Conservation (phyloP, 352 stramenopile species). For the Thalassiosira mediterranea region DNA sequence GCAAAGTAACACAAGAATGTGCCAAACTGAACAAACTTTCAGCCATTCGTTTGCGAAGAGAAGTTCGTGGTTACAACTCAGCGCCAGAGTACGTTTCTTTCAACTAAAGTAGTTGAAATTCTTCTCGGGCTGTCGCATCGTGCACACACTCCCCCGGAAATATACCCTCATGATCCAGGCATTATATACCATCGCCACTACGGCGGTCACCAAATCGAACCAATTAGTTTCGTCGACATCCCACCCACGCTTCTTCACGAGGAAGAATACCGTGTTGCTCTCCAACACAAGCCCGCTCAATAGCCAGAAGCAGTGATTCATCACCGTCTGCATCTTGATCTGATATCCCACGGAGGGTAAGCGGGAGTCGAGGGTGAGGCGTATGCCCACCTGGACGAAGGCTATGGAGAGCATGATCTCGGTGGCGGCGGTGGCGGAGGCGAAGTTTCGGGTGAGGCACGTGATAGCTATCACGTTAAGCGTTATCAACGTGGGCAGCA, state of each 20-base stretch:
- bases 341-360: slow-evolving; percentile 32
- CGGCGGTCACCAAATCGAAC: slow-evolving; percentile 24
- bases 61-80: too few relatives aligned
- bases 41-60: too few relatives aligned
- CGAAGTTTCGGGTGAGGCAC: slow-evolving; percentile 20
- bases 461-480: slow-evolving; percentile 28
- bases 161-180: slow-evolving; percentile 21
- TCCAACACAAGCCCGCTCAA: slow-evolving; percentile 23
- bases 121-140: too few relatives aligned
- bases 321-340: slow-evolving; percentile 29
- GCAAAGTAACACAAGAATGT: too few relatives aligned
- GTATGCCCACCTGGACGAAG: slow-evolving; percentile 34
- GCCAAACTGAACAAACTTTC: too few relatives aligned
- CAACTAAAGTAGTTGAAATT: too few relatives aligned
- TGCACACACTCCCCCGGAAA: slow-evolving; percentile 11
- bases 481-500: slow-evolving; percentile 27
- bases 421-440: neutral
- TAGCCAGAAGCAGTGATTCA: slow-evolving; percentile 38
- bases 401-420: slow-evolving; percentile 8
- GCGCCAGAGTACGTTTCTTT: too few relatives aligned
- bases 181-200: slow-evolving; percentile 28
- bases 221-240: slow-evolving; percentile 7
- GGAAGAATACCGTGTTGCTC: slow-evolving; percentile 38
- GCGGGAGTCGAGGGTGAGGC: slow-evolving; percentile 15
- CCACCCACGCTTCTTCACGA: slow-evolving; percentile 21